Base-by-base conservation (phyloP, 768 basidiomycete genomes). In the Cyclocybe aegerita region DNA sequence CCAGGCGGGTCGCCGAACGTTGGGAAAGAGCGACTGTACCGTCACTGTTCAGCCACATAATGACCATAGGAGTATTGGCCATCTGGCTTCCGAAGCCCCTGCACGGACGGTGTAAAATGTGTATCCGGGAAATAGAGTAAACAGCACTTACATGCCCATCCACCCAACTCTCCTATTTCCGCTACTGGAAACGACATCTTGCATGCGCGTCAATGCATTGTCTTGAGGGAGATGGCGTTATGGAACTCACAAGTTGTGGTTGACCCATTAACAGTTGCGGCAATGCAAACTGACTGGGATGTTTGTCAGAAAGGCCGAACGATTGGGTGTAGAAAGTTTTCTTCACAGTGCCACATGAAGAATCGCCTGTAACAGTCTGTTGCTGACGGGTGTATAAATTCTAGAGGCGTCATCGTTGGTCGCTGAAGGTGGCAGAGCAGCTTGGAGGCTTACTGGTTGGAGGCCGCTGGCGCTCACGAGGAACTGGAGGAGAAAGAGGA, bases 31-130 rank as follows among this genome's bases (percentile, higher is more conserved):
- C 86, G 50, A 86, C 70, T 15, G 72, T 64, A 8, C 82, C 82
- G 55, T 86, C 81, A 10, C 67, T 63, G 60, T 87, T 85, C 6
- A 78, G 69, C 88, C 87, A 90, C 73, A 83, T 79, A 30, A 89
- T 83, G 51, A 90, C 82, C 85, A 90, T 88, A 0, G 81, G 77
- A 5, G 76, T 70, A 55, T 75, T 69, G 1, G 72, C 62, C 85
- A 86, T 85, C 49, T 64, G 56, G 7, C 51, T 55, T 16, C 85
- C 85, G 58, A 82, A 86, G 4, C 85, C 85, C 60, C 84, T 86
- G 57, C 8, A 58, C 16, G 40, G 43, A 4, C n/a, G 29, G 14
- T 11, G 9, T 17, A n/a, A 38, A 14, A 33, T 15, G 12, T 33
- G 38, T 9, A 43, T 37, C 7, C 48, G 31, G 8, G 9, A 14